Base-by-base conservation (phyloP, 768 basidiomycete species). In the Piloderma croceum region DNA sequence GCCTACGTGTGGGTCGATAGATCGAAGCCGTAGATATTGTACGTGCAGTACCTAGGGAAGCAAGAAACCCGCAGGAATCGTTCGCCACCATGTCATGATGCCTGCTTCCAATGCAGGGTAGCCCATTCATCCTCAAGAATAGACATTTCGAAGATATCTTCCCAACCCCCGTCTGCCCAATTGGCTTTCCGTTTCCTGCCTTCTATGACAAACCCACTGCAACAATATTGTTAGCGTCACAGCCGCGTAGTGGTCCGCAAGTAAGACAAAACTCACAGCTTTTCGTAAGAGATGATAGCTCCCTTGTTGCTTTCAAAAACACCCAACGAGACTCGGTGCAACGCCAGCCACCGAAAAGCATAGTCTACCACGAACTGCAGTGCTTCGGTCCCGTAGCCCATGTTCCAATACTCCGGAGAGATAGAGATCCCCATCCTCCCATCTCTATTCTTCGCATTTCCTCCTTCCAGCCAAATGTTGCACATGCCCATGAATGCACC, bases 311-410 rank as follows among this genome's bases (percentile, higher is more conserved):
- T 56, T 21, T 62, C 63, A 34, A 64, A 52, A 32, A 69, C 67
- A 1, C 49, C 54, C 38, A 74, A 51, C 22, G 69, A 64, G 41
- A 74, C 43, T 11, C 69, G 63, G 31, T 69, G 65, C 46, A 71
- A 39, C 20, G 53, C 60, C 35, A 73, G 47, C 51, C 59, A 59
- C 31, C 58, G 42, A 22, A 74, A 74, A 18, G 58, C 57, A 41
- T 70, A 56, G 22, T 70, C 65, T 10, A 69, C 48, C 24, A 72
- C 50, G 45, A 68, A 73, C 23, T 48, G 49, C 36, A 63, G 62
- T 34, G 60, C 60, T 37, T 73, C 69, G 23, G 54, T 62, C 3
- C 70, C 70, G 39, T 64, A 71, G 1, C 71, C 71, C 13, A 58
- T 54, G 10, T 56, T 50, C 65, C 71, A 69, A 38, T 61, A 63